Percentiles rank a stretch among this genome's conserved stretches.
Evolutionary conservation across 73 alveolate genomes (phyloP).

Genomic region (Tetrahymena borealis): DNA sequence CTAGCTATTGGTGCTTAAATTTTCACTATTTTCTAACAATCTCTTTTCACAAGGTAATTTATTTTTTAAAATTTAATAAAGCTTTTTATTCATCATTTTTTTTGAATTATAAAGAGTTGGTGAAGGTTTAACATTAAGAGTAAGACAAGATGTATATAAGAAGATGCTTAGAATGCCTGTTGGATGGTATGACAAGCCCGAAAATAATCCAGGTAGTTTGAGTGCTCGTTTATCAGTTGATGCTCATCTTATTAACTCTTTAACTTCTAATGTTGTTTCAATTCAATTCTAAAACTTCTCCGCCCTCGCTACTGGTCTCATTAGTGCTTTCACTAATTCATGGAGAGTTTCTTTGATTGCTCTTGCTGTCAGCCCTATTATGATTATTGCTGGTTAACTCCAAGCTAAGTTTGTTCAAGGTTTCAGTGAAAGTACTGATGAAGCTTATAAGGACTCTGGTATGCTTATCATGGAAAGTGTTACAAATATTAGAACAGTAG

Average conservation of each 20-base stretch:
- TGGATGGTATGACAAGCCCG: constrained; percentile 34
- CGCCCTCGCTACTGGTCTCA: constrained; percentile 27
- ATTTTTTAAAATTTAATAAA: neutral
- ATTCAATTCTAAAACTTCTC: constrained; percentile 16
- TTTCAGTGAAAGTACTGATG: constrained; percentile 44
- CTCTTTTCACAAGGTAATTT: neutral
- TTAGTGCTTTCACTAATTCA: constrained; percentile 25
- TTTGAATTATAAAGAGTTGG: neutral
- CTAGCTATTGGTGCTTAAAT: neutral
- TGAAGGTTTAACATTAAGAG: constrained; percentile 19
- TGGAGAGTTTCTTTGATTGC: constrained; percentile 34
- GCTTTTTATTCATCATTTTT: neutral
- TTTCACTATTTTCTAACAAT: neutral
- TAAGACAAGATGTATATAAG: constrained; percentile 23
- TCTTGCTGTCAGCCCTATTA: constrained; percentile 31
- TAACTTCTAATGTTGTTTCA: constrained; percentile 33
- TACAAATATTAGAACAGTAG: constrained; percentile 81
- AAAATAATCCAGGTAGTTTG: constrained; percentile 47
- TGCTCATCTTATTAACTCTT: constrained; percentile 19
- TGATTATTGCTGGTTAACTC: constrained; percentile 32
- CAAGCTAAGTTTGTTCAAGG: constrained; percentile 55
- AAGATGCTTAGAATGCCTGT: constrained; percentile 40
- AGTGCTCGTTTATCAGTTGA: constrained; percentile 42
- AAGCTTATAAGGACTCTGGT: constrained; percentile 76
- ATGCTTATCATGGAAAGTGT: constrained; percentile 78